A percentile compares a stretch with the other conserved stretches of the same genome.
These are phyloP conservation scores for Ephemerocybe angulata DNA, from an alignment of 768 basidiomycete species.

Conservation along the genomic window DNA sequence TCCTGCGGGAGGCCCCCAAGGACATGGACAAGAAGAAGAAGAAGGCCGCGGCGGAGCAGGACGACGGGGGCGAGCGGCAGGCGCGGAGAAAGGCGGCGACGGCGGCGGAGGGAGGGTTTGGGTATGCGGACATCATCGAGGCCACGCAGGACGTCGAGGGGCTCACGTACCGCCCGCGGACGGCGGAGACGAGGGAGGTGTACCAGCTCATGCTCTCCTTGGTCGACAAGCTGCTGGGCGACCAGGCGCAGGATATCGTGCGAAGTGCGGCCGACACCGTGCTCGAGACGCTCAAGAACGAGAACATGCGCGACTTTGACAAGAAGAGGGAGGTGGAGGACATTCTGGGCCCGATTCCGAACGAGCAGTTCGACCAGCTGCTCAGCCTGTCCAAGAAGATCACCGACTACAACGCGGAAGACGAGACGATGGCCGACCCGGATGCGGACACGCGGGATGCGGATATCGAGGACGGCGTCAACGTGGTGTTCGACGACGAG, in stretches of 20 bases:
- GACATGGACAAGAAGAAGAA: slow-evolving; percentile 94
- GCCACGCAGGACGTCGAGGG: slow-evolving; percentile 93
- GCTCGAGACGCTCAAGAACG: slow-evolving; percentile 84
- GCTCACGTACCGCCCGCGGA: slow-evolving; percentile 86
- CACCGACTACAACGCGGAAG: slow-evolving; percentile 90
- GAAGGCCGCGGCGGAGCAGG: slow-evolving; percentile 52
- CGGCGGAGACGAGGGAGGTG: slow-evolving; percentile 90
- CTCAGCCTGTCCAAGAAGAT: slow-evolving; percentile 89
- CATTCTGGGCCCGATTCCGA: slow-evolving; percentile 59
- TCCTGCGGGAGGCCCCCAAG: slow-evolving; percentile 76
- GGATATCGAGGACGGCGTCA: slow-evolving; percentile 92
- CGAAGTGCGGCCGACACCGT: slow-evolving; percentile 93
- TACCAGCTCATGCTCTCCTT: slow-evolving; percentile 87
- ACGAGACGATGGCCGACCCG: slow-evolving; percentile 73
- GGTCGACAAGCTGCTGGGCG: slow-evolving; percentile 82
- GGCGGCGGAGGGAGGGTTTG: slow-evolving; percentile 47
- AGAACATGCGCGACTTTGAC: slow-evolving; percentile 91
- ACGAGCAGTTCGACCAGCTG: slow-evolving; percentile 79
- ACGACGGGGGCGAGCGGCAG: slow-evolving; percentile 57
- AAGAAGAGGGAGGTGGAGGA: slow-evolving; percentile 93
- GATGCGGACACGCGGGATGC: slow-evolving; percentile 79
- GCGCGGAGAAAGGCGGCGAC: slow-evolving; percentile 60
- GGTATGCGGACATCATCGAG: slow-evolving; percentile 89
- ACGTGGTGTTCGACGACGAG: slow-evolving; percentile 98
- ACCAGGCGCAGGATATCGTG: slow-evolving; percentile 94